Conservation (phyloP, 208 protist species). For the Leishmania guyanensis region DNA sequence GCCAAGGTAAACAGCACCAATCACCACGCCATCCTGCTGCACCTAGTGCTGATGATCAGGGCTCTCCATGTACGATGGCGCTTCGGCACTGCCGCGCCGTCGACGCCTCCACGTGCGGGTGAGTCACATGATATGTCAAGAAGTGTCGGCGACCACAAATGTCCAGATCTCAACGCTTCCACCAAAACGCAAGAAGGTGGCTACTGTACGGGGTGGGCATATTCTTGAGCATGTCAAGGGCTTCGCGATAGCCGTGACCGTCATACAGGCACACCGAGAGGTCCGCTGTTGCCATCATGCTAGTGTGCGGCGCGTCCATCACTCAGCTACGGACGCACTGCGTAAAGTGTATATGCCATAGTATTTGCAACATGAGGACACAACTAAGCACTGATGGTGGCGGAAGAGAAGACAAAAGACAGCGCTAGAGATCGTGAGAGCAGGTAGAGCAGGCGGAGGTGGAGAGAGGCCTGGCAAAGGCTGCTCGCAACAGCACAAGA, state of each 20-base stretch:
- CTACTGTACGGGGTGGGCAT: conserved; percentile 34
- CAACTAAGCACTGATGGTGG: not conserved
- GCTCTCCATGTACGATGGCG: too few species aligned
- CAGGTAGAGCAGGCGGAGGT: too few species aligned
- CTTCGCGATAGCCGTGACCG: conserved; percentile 50
- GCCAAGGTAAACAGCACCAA: too few species aligned
- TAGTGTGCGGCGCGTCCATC: not conserved
- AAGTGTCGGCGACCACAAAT: not conserved
- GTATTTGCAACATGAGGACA: not conserved
- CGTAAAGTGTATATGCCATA: not conserved
- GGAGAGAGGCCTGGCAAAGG: too few species aligned
- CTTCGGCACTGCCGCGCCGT: too few species aligned
- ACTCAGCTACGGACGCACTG: not conserved
- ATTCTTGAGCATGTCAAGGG: conserved; percentile 32
- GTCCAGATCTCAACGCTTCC: not conserved
- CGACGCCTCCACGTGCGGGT: too few species aligned
- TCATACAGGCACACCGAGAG: conserved; percentile 37
- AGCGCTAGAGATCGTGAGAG: too few species aligned
- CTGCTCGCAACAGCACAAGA: too few species aligned
- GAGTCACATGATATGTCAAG: not conserved
- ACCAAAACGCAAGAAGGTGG: not conserved
- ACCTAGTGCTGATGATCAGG: too few species aligned
- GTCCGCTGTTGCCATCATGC: not conserved
- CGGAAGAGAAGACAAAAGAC: not conserved
- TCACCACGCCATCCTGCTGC: too few species aligned